Evolutionary conservation across 371 early-diverging fungal species (phyloP), one percentile per base, ranked within the genome.

Genomic region (Fennellomyces sp.): DNA sequence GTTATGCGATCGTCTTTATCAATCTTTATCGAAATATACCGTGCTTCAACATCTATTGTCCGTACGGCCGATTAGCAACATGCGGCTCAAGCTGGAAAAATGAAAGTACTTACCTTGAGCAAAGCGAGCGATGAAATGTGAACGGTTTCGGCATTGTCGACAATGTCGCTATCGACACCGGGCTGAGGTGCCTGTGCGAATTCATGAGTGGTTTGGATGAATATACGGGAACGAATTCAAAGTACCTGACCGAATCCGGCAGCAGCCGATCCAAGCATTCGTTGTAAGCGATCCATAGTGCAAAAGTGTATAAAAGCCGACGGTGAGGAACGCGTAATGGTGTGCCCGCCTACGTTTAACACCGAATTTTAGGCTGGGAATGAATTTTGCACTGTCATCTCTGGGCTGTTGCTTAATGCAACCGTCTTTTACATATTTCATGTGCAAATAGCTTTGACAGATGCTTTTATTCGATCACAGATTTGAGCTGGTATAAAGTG

Each of bases 81-180:
- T 2, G 11, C 3, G 17, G 45, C 17, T 8, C 25, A 42, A 42
- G 8, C n/a, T 45, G 11, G 8, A 45, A 27, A 8, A 23, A 23
- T 6, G 1, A 23, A 45, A 15, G 23, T 48, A 27, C 17, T 27
- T 88, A 96, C 95, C 88, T 98, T 99, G 38, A 99, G 79, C 27
- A 99, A 86, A 0, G 99, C 99, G 36, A 99, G 88, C 7, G 99
- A 97, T 21, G 99, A 99, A 61, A 99, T 99, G 78, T 99, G 96
- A 21, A 99, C 95, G 75, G 96, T 96, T 83, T 99, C 99, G 42
- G 99, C 94, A 56, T 98, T 98, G 78, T 99, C 99, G 12, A 94
- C 92, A 30, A 90, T 90, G 19, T 92, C 94, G 28, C 87, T 86
- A 74, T 95, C 97, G 71, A 88, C 76, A 28, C 92, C 94, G 47